Evolutionary conservation across 441 rosid species (phyloP).

Genomic region (Flueggea neowawraea): DNA sequence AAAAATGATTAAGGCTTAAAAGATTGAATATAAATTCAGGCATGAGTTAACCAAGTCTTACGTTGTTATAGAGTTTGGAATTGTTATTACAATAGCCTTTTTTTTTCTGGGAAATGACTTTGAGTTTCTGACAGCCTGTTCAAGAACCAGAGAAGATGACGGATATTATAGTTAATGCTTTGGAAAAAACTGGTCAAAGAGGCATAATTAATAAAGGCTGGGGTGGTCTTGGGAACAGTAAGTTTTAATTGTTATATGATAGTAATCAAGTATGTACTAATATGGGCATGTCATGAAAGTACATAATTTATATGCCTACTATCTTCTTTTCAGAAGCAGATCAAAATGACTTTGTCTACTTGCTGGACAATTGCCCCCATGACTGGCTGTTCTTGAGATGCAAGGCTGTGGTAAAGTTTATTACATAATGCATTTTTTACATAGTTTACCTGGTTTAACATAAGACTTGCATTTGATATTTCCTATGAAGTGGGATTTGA

Average conservation of each 20-base stretch:
- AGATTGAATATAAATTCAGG: no score
- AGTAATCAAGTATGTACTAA: neutral
- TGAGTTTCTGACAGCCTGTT: constrained; percentile 38
- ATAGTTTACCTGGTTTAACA: no score
- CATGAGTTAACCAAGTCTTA: no score
- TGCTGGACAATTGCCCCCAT: constrained; percentile 55
- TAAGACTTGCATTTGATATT: no score
- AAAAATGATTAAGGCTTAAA: no score
- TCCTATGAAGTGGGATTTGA: no score
- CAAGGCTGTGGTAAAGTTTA: constrained; percentile 41
- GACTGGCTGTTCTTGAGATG: constrained; percentile 58
- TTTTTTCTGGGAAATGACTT: neutral
- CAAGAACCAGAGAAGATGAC: constrained; percentile 54
- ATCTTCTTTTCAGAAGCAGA: constrained; percentile 36
- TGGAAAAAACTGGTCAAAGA: constrained; percentile 44
- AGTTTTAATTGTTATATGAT: constrained; percentile 5
- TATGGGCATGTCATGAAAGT: neutral
- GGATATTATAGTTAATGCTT: constrained; percentile 42
- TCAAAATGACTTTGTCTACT: constrained; percentile 30
- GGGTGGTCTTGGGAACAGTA: constrained; percentile 63
- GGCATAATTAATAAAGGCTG: constrained; percentile 61
- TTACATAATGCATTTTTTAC: no score
- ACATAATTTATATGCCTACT: neutral
- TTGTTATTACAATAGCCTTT: no score
- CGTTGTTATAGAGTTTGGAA: no score